These are phyloP conservation scores for Camelina neglecta DNA, from an alignment of 345 rosid species.

Conservation along the genomic window DNA sequence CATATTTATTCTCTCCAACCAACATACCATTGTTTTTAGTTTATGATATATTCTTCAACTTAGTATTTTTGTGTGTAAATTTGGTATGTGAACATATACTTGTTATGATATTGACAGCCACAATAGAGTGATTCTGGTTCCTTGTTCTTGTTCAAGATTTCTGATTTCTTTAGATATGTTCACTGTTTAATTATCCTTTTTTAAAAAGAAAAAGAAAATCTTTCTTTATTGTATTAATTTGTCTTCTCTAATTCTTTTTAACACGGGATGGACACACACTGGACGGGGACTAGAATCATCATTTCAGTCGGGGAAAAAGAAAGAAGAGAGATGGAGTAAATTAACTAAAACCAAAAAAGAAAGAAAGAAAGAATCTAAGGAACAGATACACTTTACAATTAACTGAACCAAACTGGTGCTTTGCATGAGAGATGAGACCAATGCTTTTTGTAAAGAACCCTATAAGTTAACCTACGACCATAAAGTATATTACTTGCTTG, in stretches of 20 bases:
- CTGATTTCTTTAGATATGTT: not conserved
- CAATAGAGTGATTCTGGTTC: not conserved
- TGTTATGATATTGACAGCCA: slow-evolving; percentile 33
- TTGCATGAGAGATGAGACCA: slow-evolving; percentile 39
- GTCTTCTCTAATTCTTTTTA: slow-evolving; percentile 9
- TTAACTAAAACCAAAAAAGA: slow-evolving; percentile 6
- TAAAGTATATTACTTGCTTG: slow-evolving; percentile 42
- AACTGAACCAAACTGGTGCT: slow-evolving; percentile 43
- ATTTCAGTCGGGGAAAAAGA: slow-evolving; percentile 19
- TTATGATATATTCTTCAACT: not conserved
- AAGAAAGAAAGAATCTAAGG: slow-evolving; percentile 35
- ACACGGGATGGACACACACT: slow-evolving; percentile 26
- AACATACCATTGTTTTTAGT: not conserved
- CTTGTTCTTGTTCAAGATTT: too few relatives aligned
- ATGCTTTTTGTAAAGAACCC: slow-evolving; percentile 43
- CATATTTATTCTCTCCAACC: not conserved
- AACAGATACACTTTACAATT: slow-evolving; percentile 33
- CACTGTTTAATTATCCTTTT: slow-evolving; percentile 38
- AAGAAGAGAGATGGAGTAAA: slow-evolving; percentile 10
- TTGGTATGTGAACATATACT: not conserved
- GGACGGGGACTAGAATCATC: slow-evolving; percentile 34
- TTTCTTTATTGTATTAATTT: not conserved
- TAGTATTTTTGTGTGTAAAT: not conserved
- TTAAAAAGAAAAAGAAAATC: slow-evolving; percentile 15
- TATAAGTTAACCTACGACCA: slow-evolving; percentile 35